A percentile compares a stretch with the other conserved stretches of the same genome.
Conservation (phyloP, 2,329 filamentous ascomycete species). For the Beauveria medogensis region DNA sequence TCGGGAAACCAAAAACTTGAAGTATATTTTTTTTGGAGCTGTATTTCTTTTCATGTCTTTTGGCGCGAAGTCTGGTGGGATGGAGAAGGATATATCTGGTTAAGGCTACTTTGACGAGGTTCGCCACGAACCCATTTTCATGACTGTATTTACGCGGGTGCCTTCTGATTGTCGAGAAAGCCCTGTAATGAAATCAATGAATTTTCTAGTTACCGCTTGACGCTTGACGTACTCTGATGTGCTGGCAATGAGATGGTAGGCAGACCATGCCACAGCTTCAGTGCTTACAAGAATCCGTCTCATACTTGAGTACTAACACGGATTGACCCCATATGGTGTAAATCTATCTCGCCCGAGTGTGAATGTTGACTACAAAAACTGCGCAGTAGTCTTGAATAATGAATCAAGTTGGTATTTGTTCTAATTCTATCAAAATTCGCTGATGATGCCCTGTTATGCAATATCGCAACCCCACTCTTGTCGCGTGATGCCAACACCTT, state of each 20-base stretch:
- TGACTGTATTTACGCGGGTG: conserved; percentile 19
- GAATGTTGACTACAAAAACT: background rate
- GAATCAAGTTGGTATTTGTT: background rate
- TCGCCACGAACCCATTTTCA: conserved; percentile 7
- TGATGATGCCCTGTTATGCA: background rate
- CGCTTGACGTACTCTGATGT: too few relatives aligned
- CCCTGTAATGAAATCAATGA: conserved; percentile 24
- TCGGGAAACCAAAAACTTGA: background rate
- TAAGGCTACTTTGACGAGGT: conserved; percentile 1
- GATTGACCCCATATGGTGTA: too few relatives aligned
- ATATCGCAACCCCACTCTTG: background rate
- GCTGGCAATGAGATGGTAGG: too few relatives aligned
- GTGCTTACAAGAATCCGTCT: background rate
- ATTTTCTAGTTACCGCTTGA: conserved; percentile 11
- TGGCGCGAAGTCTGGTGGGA: conserved; percentile 4
- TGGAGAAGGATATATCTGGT: conserved; percentile 8
- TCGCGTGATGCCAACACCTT: background rate
- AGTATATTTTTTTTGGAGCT: background rate
- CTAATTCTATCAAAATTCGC: background rate
- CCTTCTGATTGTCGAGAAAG: conserved; percentile 15
- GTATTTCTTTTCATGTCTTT: background rate
- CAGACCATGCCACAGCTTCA: too few relatives aligned
- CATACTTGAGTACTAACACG: too few relatives aligned
- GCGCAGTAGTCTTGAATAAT: too few relatives aligned
- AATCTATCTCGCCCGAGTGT: too few relatives aligned